phyloP scores from a whole-genome alignment of 116 monocot species.

The Thalassia testudinum region DNA sequence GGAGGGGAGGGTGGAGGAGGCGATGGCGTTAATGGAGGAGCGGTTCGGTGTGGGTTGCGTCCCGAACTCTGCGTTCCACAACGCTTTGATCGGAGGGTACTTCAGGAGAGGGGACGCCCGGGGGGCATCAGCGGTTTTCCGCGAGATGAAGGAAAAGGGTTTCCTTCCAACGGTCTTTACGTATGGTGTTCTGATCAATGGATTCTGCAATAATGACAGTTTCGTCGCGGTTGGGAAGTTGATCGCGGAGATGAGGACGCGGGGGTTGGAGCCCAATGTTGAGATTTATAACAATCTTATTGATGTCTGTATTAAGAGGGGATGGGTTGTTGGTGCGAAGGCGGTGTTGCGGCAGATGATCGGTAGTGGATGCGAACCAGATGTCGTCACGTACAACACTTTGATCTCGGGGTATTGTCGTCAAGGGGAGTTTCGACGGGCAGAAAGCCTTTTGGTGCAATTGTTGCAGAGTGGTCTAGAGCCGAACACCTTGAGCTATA shows the following conservation, averaged over 20 bases:
- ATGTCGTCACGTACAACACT: constrained; percentile 58
- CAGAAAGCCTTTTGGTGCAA: constrained; percentile 29
- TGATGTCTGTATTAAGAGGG: constrained; percentile 30
- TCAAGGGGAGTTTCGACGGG: constrained; percentile 21
- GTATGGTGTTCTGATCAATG: constrained; percentile 55
- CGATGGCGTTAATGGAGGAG: constrained; percentile 40
- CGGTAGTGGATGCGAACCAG: constrained; percentile 22
- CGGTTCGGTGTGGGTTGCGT: constrained; percentile 51
- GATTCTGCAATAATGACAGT: constrained; percentile 36
- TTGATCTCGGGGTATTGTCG: constrained; percentile 50
- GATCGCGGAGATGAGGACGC: constrained; percentile 45
- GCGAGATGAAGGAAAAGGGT: constrained; percentile 63
- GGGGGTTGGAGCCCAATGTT: constrained; percentile 49
- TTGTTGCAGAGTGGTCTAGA: constrained; percentile 24
- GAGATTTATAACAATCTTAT: constrained; percentile 57
- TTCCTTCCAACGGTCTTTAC: constrained; percentile 62
- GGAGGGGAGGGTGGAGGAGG: constrained; percentile 52
- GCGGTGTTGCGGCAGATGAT: constrained; percentile 56
- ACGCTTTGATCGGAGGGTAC: constrained; percentile 58
- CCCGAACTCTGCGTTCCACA: constrained; percentile 70
- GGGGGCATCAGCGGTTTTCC: constrained; percentile 29
- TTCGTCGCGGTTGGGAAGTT: constrained; percentile 24
- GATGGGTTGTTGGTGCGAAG: constrained; percentile 35
- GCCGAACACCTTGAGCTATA: constrained; percentile 54
- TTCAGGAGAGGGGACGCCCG: constrained; percentile 30